Evolutionary conservation across 2,329 filamentous ascomycete genomes (phyloP), one percentile per base, ranked within the genome.

Genomic region (Ploettnerulaceae sp.): DNA sequence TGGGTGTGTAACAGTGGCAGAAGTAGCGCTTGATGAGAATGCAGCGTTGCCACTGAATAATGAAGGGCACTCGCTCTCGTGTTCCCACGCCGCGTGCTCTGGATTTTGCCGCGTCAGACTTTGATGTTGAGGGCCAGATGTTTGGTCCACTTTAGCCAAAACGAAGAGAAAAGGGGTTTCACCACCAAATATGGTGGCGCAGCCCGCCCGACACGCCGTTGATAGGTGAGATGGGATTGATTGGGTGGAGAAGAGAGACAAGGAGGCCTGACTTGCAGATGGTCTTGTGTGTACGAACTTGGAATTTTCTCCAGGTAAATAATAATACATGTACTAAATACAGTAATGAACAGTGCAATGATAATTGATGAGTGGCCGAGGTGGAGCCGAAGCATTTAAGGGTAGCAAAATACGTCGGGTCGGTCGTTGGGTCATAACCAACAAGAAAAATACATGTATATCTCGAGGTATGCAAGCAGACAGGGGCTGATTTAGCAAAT

Each of bases 21-120:
- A 38, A 42, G 17, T 26, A 47, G 45, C 48, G 48, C 48, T 48
- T 45, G 40, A 33, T 47, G 44, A 47, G 29, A 21, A 41, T 24
- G 38, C 20, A 41, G 18, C 31, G 36, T 45, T 26, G 44, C 39
- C 44, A 47, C 44, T 39, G 18, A 39, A 22, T 18, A 20, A 22
- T 28, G 25, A 21, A 37, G 34, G 24, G 26, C 28, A 31, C 3
- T 15, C 2, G 37, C 20, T 20, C 22, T 49, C 42, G 47, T 46
- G 36, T 45, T 38, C 46, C 42, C 47, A 41, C 47, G 47, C 47
- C 41, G 38, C 29, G 29, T 32, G 29, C 5, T 18, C 4, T 18
- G 36, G 35, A 31, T 43, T 47, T 51, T 45, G 48, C 44, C 48
- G 44, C 48, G 48, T 51, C 25, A 45, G 48, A 41, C 22, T 24